Percentiles rank a stretch among this genome's conserved stretches.
These are phyloP conservation scores for Thinopyrum elongatum DNA, from an alignment of 176 grass and related monocot species.

Conservation along the genomic window DNA sequence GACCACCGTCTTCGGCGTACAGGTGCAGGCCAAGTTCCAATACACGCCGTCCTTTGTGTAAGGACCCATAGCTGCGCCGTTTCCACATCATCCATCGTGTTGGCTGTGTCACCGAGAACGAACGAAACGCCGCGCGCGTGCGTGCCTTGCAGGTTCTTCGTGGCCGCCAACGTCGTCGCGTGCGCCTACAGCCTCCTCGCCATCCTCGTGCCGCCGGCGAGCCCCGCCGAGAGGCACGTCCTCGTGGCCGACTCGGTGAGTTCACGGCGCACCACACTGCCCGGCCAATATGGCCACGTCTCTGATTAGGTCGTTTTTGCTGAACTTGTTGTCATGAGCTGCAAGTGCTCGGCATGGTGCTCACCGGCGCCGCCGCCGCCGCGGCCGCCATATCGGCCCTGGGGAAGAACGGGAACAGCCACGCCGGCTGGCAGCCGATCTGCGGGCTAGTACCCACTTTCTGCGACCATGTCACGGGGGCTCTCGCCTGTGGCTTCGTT, in stretches of 20 bases:
- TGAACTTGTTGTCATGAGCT: background rate
- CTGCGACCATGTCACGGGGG: constrained; percentile 57
- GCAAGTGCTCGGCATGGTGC: constrained; percentile 59
- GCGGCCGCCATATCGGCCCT: constrained; percentile 44
- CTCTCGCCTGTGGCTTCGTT: constrained; percentile 49
- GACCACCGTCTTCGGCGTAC: constrained; percentile 39
- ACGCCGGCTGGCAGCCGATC: constrained; percentile 62
- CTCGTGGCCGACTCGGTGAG: constrained; percentile 56
- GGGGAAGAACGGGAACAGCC: constrained; percentile 73
- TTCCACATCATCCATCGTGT: background rate
- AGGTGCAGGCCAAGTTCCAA: constrained; percentile 67
- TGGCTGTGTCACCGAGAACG: background rate
- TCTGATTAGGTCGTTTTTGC: background rate
- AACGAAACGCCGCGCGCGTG: background rate
- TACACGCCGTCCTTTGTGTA: constrained; percentile 57
- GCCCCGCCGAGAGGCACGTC: constrained; percentile 37
- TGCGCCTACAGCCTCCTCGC: constrained; percentile 49
- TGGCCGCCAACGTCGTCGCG: constrained; percentile 51
- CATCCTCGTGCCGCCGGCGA: constrained; percentile 41
- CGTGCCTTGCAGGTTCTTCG: constrained; percentile 57
- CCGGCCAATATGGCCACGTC: background rate
- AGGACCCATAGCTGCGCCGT: background rate
- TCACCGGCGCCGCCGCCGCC: constrained; percentile 50
- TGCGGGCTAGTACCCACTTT: constrained; percentile 48
- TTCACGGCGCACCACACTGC: background rate